Percentiles rank a stretch among this genome's conserved stretches.
These are phyloP conservation scores for Triticum aestivum DNA, from an alignment of 176 grass and related monocot species.

Conservation along the genomic window DNA sequence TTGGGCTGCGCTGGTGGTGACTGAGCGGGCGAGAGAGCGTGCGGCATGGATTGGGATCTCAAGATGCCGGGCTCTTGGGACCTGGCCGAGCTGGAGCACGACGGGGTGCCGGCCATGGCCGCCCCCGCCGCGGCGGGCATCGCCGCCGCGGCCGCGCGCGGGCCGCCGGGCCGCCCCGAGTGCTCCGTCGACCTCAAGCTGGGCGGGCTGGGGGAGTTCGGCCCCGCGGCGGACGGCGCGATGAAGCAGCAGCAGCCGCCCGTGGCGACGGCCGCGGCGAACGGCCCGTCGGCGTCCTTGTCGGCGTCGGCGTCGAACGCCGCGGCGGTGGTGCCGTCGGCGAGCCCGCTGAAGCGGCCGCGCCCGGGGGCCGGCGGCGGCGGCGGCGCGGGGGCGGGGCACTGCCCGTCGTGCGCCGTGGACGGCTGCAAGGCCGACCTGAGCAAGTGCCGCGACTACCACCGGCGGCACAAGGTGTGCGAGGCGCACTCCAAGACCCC, in stretches of 20 bases:
- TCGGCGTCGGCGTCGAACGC: not conserved
- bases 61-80: slow-evolving; percentile 84
- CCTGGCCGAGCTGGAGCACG: slow-evolving; percentile 52
- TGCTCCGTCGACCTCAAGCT: slow-evolving; percentile 95
- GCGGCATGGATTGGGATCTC: slow-evolving; percentile 91
- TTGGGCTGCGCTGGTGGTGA: no score
- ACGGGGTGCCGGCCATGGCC: slow-evolving; percentile 32
- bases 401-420: slow-evolving; percentile 65
- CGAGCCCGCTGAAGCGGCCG: slow-evolving; percentile 47
- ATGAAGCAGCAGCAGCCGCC: slow-evolving; percentile 32
- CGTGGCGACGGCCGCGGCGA: slow-evolving; percentile 10
- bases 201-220: slow-evolving; percentile 58
- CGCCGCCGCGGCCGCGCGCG: slow-evolving; percentile 14
- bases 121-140: not conserved
- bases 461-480: slow-evolving; percentile 96
- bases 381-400: not conserved
- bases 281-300: not conserved
- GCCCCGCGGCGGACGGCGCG: not conserved
- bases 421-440: slow-evolving; percentile 89
- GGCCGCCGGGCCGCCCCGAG: slow-evolving; percentile 32
- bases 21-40: not conserved
- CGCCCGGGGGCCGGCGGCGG: slow-evolving; percentile 12
- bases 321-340: slow-evolving; percentile 9
- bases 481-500: slow-evolving; percentile 93
- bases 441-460: slow-evolving; percentile 88